These are phyloP conservation scores for Henningerozyma blattae DNA, from an alignment of 805 yeast species.

Conservation along the genomic window DNA sequence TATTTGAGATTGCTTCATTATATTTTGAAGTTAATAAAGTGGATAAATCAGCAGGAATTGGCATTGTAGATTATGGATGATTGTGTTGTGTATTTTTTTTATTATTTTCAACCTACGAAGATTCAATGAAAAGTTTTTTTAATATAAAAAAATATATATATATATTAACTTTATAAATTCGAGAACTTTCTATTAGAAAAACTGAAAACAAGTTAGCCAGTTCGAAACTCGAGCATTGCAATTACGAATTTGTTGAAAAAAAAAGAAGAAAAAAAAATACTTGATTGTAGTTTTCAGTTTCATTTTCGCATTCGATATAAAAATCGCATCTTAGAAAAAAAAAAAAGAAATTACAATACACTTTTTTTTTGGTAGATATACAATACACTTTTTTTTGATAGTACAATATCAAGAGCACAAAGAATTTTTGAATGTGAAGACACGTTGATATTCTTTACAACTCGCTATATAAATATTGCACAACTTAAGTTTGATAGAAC, in stretches of 20 bases:
- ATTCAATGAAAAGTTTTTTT: no score
- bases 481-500: conserved; percentile 21
- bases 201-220: not conserved
- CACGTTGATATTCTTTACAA: not conserved
- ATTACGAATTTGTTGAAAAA: not conserved
- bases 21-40: conserved; percentile 29
- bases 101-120: not conserved
- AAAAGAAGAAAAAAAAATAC: no score
- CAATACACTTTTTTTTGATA: no score
- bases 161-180: not conserved
- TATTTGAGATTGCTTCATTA: conserved; percentile 33
- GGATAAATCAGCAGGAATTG: conserved; percentile 30
- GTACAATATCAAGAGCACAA: not conserved
- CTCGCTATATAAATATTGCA: conserved; percentile 8
- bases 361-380: no score
- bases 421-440: not conserved
- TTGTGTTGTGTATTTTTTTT: not conserved
- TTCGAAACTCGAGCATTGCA: not conserved
- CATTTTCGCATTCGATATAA: no score
- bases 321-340: no score
- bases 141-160: no score
- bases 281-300: no score
- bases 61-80: not conserved
- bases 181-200: not conserved
- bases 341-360: no score